A percentile compares a stretch with the other conserved stretches of the same genome.
Evolutionary conservation across 257 asterid species (phyloP).

Genomic region (Ophiorrhiza pumila): DNA sequence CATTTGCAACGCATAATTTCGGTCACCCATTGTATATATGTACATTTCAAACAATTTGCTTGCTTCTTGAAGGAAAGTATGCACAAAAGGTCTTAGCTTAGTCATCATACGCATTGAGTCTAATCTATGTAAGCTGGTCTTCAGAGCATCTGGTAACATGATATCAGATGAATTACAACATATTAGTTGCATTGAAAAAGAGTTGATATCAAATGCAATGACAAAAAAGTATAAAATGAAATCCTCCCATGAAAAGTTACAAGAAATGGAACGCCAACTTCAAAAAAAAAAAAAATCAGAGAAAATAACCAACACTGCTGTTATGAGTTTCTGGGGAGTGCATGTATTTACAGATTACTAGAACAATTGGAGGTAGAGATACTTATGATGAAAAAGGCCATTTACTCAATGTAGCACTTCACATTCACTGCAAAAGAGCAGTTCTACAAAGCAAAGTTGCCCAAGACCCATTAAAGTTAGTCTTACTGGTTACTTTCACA

Average conservation of each 20-base stretch:
- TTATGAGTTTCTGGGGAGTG: neutral
- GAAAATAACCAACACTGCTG: neutral
- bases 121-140: conserved; percentile 54
- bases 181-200: neutral
- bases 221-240: neutral
- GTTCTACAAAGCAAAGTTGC: neutral
- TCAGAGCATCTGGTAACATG: conserved; percentile 46
- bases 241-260: neutral
- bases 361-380: neutral
- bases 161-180: conserved; percentile 10
- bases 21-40: conserved; percentile 89
- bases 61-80: conserved; percentile 68
- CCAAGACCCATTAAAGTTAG: neutral
- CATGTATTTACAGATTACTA: neutral
- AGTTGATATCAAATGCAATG: neutral
- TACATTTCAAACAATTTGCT: conserved; percentile 75
- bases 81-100: conserved; percentile 87
- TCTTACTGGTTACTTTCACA: neutral
- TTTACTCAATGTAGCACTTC: neutral
- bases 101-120: conserved; percentile 80
- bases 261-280: neutral
- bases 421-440: neutral
- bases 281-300: neutral
- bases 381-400: neutral
- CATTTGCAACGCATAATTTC: conserved; percentile 82